These are phyloP conservation scores for Aleurites moluccanus DNA, from an alignment of 441 rosid species.

Conservation along the genomic window DNA sequence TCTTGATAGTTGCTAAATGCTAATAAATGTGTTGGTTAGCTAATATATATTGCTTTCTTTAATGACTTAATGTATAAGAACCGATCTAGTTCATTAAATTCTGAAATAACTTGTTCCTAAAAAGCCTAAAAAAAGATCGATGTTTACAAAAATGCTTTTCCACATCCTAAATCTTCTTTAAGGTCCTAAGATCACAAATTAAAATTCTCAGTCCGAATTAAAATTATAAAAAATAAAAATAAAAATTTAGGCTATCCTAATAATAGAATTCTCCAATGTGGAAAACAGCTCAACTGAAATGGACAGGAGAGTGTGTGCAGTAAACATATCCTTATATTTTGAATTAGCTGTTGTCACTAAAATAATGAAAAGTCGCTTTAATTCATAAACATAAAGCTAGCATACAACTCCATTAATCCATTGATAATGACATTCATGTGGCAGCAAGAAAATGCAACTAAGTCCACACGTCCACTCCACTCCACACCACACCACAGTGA, in stretches of 20 bases:
- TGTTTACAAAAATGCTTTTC: too few relatives aligned
- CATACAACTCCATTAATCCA: not conserved
- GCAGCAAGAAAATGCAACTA: not conserved
- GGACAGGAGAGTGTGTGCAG: conserved; percentile 7
- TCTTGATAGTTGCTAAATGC: too few relatives aligned
- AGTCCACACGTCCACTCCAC: not conserved
- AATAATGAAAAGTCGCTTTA: not conserved
- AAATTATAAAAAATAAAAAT: not conserved
- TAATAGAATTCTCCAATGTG: conserved; percentile 1
- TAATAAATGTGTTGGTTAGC: too few relatives aligned
- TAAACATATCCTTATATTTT: not conserved
- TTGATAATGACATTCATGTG: not conserved
- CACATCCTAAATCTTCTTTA: too few relatives aligned
- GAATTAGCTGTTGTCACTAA: not conserved
- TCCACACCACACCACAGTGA: not conserved
- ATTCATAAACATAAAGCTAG: not conserved
- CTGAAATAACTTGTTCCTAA: too few relatives aligned
- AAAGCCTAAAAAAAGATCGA: too few relatives aligned
- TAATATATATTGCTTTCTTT: too few relatives aligned
- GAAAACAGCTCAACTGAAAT: conserved; percentile 30
- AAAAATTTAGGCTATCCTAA: not conserved
- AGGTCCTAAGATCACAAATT: too few relatives aligned
- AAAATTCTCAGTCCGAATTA: too few relatives aligned
- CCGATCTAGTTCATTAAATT: too few relatives aligned
- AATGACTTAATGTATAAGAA: too few relatives aligned